Percentiles rank a stretch among this genome's conserved stretches.
Evolutionary conservation across 169 alveolate species (phyloP).

Genomic region (Theileria equi): DNA sequence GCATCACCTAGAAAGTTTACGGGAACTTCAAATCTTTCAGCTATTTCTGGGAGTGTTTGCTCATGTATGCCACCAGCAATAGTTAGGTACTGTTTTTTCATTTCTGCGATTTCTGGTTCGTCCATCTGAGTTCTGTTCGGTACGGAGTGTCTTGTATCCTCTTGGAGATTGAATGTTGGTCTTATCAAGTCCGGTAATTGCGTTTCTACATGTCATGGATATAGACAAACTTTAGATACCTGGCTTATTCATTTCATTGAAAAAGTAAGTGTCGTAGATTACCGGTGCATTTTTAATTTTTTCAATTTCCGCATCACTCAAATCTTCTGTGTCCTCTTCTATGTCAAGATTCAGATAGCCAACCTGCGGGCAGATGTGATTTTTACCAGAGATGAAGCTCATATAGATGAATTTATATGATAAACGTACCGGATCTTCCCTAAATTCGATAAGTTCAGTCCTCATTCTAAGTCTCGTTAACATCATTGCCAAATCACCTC

Average conservation of each 20-base stretch:
- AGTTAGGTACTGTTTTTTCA: slow-evolving; percentile 42
- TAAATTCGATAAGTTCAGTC: slow-evolving; percentile 23
- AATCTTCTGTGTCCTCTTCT: not conserved
- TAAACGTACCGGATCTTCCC: slow-evolving; percentile 48
- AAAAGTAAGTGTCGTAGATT: slow-evolving; percentile 36
- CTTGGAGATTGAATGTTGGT: slow-evolving; percentile 54
- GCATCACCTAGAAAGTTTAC: slow-evolving; percentile 61
- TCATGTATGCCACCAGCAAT: slow-evolving; percentile 57
- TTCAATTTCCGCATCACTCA: slow-evolving; percentile 26
- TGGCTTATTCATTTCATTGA: slow-evolving; percentile 51
- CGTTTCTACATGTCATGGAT: not conserved
- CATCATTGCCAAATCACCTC: slow-evolving; percentile 13
- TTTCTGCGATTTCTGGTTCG: slow-evolving; percentile 25
- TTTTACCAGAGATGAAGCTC: no score
- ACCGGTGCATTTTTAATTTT: slow-evolving; percentile 57
- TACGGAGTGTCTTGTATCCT: slow-evolving; percentile 13
- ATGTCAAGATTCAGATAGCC: slow-evolving; percentile 47
- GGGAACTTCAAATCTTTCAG: slow-evolving; percentile 23
- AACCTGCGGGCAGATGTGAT: slow-evolving; percentile 18
- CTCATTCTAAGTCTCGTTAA: slow-evolving; percentile 22
- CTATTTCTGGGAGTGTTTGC: slow-evolving; percentile 41
- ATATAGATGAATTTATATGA: not conserved
- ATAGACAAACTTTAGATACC: not conserved
- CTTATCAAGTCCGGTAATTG: slow-evolving; percentile 52
- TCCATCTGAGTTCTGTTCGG: not conserved